A percentile compares a stretch with the other conserved stretches of the same genome.
Conservation (phyloP, 2,329 filamentous ascomycete species). For the Botryotinia calthae region DNA sequence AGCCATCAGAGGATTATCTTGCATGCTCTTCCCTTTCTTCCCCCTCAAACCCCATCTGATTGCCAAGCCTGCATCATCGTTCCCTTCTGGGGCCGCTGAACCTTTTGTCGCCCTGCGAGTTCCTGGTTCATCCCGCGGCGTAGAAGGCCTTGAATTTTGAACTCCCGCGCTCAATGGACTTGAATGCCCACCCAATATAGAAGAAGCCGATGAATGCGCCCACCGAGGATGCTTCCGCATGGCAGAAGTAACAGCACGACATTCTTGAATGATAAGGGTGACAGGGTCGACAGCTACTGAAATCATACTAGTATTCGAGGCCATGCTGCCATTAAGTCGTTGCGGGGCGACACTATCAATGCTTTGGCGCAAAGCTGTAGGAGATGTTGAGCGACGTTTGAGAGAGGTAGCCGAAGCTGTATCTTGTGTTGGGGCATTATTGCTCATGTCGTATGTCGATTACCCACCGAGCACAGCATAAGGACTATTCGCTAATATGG, state of each 20-base stretch:
- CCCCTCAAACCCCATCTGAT: constrained; percentile 92
- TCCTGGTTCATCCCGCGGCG: constrained; percentile 34
- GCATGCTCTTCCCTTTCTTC: constrained; percentile 94
- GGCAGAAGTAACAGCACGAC: constrained; percentile 94
- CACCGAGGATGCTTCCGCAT: constrained; percentile 98
- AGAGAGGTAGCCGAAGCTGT: constrained; percentile 24
- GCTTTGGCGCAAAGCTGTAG: constrained; percentile 21
- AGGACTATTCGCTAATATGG: constrained; percentile 5
- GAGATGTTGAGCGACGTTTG: constrained; percentile 22
- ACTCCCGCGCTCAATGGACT: constrained; percentile 42
- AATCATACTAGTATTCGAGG: constrained; percentile 44
- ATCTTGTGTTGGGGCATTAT: constrained; percentile 31
- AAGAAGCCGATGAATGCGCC: constrained; percentile 92
- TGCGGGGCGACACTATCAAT: constrained; percentile 17
- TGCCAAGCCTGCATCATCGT: constrained; percentile 58
- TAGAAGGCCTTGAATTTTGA: constrained; percentile 49
- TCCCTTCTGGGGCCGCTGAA: constrained; percentile 42
- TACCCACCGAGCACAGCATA: constrained; percentile 24
- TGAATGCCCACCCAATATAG: constrained; percentile 77
- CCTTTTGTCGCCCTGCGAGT: constrained; percentile 29
- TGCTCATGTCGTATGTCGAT: constrained; percentile 33
- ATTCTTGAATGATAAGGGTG: constrained; percentile 94
- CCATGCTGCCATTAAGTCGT: constrained; percentile 28
- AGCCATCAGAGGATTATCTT: constrained; percentile 94
- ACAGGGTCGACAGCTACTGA: constrained; percentile 87